Evolutionary conservation across 2,329 filamentous ascomycete genomes (phyloP), one percentile per base, ranked within the genome.

Genomic region (Rhinocladiella mackenziei): DNA sequence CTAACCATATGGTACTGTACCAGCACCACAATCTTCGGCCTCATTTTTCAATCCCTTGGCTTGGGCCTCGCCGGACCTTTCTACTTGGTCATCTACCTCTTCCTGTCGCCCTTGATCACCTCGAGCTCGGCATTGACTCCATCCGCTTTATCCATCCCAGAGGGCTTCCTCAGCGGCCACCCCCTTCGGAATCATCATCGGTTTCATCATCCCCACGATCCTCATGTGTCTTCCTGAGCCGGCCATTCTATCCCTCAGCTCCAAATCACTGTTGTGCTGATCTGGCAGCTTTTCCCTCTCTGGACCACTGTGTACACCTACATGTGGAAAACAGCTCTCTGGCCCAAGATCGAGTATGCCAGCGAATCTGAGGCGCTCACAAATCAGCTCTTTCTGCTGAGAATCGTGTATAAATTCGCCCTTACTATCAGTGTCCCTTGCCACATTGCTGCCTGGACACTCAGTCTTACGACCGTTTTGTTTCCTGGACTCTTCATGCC

Each of bases 261-360:
- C 60, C 6, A 74, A 72, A 73, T 75, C 51, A 59, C 61, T 17
- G 62, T 68, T 31, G 70, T 74, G 23, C 66, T 70, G 1, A 42
- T 70, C 30, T 76, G 73, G 73, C 72, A 76, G 47, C 56, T 64
- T 2, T 76, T 73, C 57, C 73, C 73, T 1, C 53, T 71, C 9
- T 70, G 65, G 53, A 62, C 70, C 3, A 63, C 63, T 4, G 41
- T 71, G 8, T 31, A 29, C 36, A 40, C 37, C 9, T 39, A 15
- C 25, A 10, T 45, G 19, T 25, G 31, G 29, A 29, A 37, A 10
- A 20, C 15, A 11, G 22, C 28, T 9, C 47, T 68, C 15, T 62
- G 66, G 3, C 62, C 51, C 2, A 13, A 57, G 1, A 51, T 63
- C 31, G 54, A 57, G 40, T 26, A 54, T 30, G 10, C 29, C 10